Base-by-base conservation (phyloP, 495 filamentous ascomycete genomes). In the Echria macrotheca region DNA sequence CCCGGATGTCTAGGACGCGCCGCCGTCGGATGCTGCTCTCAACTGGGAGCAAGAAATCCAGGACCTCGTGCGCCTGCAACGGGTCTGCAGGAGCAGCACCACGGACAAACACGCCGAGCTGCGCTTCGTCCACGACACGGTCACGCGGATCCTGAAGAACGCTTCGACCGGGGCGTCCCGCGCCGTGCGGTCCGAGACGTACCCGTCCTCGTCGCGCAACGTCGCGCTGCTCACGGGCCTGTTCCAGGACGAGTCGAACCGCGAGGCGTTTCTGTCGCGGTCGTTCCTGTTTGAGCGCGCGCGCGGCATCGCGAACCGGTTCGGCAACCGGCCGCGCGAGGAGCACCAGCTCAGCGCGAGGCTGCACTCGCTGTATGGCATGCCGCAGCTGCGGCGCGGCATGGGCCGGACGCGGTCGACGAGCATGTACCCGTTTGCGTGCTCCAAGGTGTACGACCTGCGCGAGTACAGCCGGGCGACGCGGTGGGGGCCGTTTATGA, bases 371-470 rank as follows among this genome's bases (percentile, higher is more conserved):
- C 65, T 83, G 21, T 80, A 79, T 52, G 83, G 82, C 14, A 64
- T 72, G 5, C 74, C 80, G 0, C 48, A 73, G 7, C 41, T 68
- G 28, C 52, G 49, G 18, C 61, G 49, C 40, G n/a, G n/a, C n/a
- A n/a, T n/a, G n/a, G 47, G 59, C 15, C 50, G 58, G 28, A 63
- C 59, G 28, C 32, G 38, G 9, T 28, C 3, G 19, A 47, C 54
- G 57, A 58, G 52, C 5, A 66, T 69, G 29, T 75, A 79, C 49
- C 73, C 77, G 14, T 78, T 72, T 44, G 82, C 83, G 4, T 71
- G 75, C 42, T 72, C 76, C 42, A 71, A 74, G 50, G 80, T 85
- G 11, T 87, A 85, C 52, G 81, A 87, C 53, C 60, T 87, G 8
- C 66, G 83, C 2, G 70, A 82, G 55, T 82, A 84, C 61, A 80